Conservation (phyloP, 2,329 filamentous ascomycete genomes). For the Grosmannia huntii region DNA sequence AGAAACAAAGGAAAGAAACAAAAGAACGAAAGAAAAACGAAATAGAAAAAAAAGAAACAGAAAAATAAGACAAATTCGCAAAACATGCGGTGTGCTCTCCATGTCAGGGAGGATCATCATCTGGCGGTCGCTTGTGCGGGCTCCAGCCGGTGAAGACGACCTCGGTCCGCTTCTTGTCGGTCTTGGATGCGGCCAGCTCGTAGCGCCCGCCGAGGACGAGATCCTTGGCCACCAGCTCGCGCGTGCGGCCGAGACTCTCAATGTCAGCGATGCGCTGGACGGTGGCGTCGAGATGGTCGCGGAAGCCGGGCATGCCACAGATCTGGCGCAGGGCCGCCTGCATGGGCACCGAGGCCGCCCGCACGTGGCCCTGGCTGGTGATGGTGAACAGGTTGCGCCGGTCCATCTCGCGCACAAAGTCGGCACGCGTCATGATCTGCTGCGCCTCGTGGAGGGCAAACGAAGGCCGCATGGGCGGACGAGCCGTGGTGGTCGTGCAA, state of each 20-base stretch:
- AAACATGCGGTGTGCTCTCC: too few relatives aligned
- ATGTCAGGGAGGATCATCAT: slow-evolving; percentile 1
- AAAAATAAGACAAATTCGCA: too few relatives aligned
- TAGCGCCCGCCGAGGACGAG: slow-evolving; percentile 77
- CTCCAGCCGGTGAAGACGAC: slow-evolving; percentile 12
- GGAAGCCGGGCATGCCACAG: slow-evolving; percentile 63
- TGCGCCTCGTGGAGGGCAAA: slow-evolving; percentile 73
- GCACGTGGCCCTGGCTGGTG: slow-evolving; percentile 71
- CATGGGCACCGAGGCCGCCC: slow-evolving; percentile 94
- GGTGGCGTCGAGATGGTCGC: slow-evolving; percentile 69
- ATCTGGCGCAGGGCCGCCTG: slow-evolving; percentile 82
- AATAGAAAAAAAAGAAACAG: neutral
- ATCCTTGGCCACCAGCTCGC: slow-evolving; percentile 91
- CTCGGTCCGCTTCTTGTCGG: slow-evolving; percentile 2
- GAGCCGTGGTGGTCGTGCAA: neutral
- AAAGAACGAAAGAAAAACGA: neutral
- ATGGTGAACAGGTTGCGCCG: slow-evolving; percentile 94
- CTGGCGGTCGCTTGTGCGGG: slow-evolving; percentile 10
- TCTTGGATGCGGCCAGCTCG: slow-evolving; percentile 32
- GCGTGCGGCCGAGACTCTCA: slow-evolving; percentile 83
- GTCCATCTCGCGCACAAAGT: slow-evolving; percentile 89
- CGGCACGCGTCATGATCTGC: slow-evolving; percentile 87
- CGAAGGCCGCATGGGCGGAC: slow-evolving; percentile 54
- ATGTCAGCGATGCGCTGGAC: slow-evolving; percentile 81
- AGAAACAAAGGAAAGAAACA: neutral